Conservation (phyloP, 1,284 basidiomycete species). For the Tilletia caries region DNA sequence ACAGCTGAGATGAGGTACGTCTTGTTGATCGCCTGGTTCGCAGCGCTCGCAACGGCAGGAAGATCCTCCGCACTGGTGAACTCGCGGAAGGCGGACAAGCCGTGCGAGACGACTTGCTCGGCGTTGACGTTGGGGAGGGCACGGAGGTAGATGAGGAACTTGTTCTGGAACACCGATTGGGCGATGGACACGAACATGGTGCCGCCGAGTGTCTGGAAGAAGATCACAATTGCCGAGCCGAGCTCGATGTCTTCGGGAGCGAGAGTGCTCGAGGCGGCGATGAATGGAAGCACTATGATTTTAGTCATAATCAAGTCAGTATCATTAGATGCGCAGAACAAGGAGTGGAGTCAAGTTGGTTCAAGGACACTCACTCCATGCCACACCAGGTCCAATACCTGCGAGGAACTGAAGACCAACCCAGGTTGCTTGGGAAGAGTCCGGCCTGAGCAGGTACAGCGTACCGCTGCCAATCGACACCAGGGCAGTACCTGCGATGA, state of each 20-base stretch:
- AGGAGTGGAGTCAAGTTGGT: neutral
- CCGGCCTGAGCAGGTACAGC: no score
- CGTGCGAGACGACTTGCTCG: conserved; percentile 23
- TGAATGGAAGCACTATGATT: conserved; percentile 36
- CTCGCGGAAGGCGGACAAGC: conserved; percentile 26
- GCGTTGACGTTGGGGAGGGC: conserved; percentile 21
- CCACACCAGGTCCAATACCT: no score
- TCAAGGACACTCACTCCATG: no score
- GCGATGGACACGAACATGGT: conserved; percentile 28
- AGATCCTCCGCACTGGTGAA: conserved; percentile 22
- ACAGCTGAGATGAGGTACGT: conserved; percentile 22
- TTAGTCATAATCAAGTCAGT: no score
- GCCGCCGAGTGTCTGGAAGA: conserved; percentile 32
- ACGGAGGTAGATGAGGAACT: conserved; percentile 24
- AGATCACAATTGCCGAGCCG: conserved; percentile 31
- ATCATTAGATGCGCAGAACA: neutral
- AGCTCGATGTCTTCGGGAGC: conserved; percentile 27
- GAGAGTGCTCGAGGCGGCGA: conserved; percentile 26
- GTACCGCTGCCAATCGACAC: no score
- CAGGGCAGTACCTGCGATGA: no score
- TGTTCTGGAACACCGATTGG: conserved; percentile 36
- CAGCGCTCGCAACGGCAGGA: conserved; percentile 20
- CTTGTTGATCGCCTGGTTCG: conserved; percentile 28
- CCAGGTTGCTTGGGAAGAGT: no score
- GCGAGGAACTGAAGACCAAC: no score